Percentiles rank a stretch among this genome's conserved stretches.
phyloP scores from a whole-genome alignment of 306 rosid genomes.

The Vigna hirtella region DNA sequence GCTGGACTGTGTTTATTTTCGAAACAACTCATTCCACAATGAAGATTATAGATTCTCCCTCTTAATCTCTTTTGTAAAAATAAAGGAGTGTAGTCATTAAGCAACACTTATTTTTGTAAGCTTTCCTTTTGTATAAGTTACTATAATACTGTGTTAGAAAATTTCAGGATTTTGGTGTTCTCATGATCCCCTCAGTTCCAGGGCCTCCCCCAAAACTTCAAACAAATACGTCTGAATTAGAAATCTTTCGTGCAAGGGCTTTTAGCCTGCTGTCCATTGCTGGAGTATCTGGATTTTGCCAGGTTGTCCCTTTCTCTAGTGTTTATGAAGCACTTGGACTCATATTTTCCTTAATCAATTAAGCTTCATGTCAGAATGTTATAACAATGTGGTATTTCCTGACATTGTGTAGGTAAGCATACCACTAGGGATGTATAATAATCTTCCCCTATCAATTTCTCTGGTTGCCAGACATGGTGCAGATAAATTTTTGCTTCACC shows the following conservation, averaged over 20 bases:
- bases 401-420: constrained; percentile 68
- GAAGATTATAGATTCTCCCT: not conserved
- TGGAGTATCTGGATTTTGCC: constrained; percentile 92
- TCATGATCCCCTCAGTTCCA: constrained; percentile 83
- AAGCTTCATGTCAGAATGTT: constrained; percentile 16
- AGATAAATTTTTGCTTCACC: constrained; percentile 75
- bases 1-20: not conserved
- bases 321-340: constrained; percentile 9
- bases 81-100: not conserved
- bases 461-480: constrained; percentile 79
- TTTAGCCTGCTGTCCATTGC: constrained; percentile 83
- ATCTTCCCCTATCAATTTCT: constrained; percentile 79
- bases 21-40: not conserved
- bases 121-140: not conserved
- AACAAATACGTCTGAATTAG: constrained; percentile 57
- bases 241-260: constrained; percentile 66
- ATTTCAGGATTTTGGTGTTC: constrained; percentile 80
- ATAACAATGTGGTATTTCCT: constrained; percentile 4
- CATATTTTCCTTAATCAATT: constrained; percentile 2
- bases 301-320: constrained; percentile 52
- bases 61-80: not conserved
- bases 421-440: constrained; percentile 70
- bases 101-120: not conserved
- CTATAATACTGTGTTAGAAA: constrained; percentile 7
- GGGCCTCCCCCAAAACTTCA: constrained; percentile 84